Evolutionary conservation across 805 yeast genomes (phyloP), one percentile per base, ranked within the genome.

Genomic region (Saitoella complicata): DNA sequence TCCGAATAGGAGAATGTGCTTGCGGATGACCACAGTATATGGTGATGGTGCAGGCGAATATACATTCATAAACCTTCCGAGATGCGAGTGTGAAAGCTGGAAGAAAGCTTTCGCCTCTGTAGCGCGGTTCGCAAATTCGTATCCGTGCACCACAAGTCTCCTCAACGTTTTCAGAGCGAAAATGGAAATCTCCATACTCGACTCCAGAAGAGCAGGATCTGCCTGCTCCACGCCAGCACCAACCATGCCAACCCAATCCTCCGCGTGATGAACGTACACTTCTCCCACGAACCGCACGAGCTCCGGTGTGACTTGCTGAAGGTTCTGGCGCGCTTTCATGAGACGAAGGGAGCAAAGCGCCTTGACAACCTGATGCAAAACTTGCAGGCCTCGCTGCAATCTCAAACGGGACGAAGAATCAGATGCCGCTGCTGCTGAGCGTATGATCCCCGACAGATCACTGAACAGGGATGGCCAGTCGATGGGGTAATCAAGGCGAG

Each of bases 401-500:
- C 74, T 69, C 4, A 41, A 43, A 32, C 49, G 43, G 37, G 75
- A 59, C 49, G 75, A 71, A 30, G 62, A 65, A 39, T 62, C 60
- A 31, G 64, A 60, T 9, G 68, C 66, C 11, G 69, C 68, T 8
- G 65, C 60, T 46, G 63, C 46, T 21, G 21, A 21, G 21, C 21
- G 21, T 3, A 21, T 21, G 7, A 51, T 32, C 1, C 45, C 42
- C 32, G 51, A 46, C 9, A 62, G 66, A 9, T 77, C 78, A 46
- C 81, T 87, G 55, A 91, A 80, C 12, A 91, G 57, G 2, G 70
- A 60, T 0, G 93, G 86, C 56, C 53, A 91, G 40, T 79, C 86
- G 1, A 64, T 59, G 0, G 97, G 96, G 57, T 83, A 91, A 54
- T 91, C 98, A 46, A 75, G 67, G 42, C 96, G 64, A 30, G 82